Evolutionary conservation across 2,329 filamentous ascomycete genomes (phyloP).

Genomic region (Clarireedia monteithiana): DNA sequence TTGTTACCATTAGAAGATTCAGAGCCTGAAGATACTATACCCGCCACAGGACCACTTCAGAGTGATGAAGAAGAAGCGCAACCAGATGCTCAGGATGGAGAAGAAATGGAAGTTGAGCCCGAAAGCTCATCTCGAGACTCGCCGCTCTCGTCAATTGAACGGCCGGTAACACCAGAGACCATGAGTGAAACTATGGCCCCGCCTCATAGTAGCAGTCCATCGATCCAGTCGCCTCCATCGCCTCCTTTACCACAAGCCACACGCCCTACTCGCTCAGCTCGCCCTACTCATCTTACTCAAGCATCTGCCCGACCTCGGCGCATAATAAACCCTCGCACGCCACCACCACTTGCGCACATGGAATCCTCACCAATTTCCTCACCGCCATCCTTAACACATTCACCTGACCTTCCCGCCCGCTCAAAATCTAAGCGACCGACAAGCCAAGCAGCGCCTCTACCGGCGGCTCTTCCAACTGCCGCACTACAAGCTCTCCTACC

Average conservation of each 20-base stretch:
- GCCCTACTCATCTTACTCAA: conserved; percentile 1
- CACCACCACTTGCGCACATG: conserved; percentile 9
- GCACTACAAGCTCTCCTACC: conserved; percentile 32
- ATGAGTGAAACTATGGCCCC: conserved; percentile 30
- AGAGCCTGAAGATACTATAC: conserved; percentile 19
- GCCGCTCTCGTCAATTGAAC: conserved; percentile 19
- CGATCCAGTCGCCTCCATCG: conserved; percentile 15
- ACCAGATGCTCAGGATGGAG: conserved; percentile 7
- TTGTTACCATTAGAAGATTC: conserved; percentile 7
- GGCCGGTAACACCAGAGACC: conserved; percentile 21
- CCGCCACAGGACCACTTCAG: conserved; percentile 17
- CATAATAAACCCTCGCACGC: conserved; percentile 22
- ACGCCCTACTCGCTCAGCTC: conserved; percentile 8
- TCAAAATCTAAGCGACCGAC: conserved; percentile 10
- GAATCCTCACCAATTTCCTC: conserved; percentile 40
- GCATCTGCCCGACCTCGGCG: conserved; percentile 19
- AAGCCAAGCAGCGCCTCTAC: conserved; percentile 16
- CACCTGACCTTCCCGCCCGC: conserved; percentile 40
- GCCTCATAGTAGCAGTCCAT: conserved; percentile 26
- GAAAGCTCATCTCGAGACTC: conserved; percentile 10
- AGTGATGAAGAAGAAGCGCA: conserved; percentile 13
- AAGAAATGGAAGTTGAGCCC: conserved; percentile 3
- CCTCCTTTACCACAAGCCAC: conserved; percentile 13
- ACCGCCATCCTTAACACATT: conserved; percentile 59
- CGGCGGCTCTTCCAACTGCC: conserved; percentile 28